Percentiles rank a stretch among this genome's conserved stretches.
Evolutionary conservation across 805 yeast genomes (phyloP).

Genomic region (Spathaspora sp.): DNA sequence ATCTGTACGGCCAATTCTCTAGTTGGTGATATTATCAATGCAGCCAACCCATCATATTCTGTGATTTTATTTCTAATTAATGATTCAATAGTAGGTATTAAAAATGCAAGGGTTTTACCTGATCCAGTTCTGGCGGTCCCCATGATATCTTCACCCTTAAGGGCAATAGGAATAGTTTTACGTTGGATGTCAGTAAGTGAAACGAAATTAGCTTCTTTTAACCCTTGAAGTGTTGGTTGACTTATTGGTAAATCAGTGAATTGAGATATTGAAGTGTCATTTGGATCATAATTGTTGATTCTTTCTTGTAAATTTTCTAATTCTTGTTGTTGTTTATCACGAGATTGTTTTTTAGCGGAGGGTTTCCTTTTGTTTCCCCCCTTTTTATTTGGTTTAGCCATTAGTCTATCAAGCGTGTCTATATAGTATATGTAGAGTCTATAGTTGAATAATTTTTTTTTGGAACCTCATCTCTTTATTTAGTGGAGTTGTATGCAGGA

Average conservation of each 20-base stretch:
- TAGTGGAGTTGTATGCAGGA: not conserved
- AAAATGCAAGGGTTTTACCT: conserved; percentile 85
- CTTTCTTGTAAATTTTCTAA: conserved; percentile 43
- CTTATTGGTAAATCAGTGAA: conserved; percentile 81
- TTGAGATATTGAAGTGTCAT: conserved; percentile 30
- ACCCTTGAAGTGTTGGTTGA: conserved; percentile 59
- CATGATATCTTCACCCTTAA: conserved; percentile 75
- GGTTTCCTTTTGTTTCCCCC: conserved; percentile 12
- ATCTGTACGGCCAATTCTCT: conserved; percentile 89
- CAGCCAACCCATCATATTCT: conserved; percentile 84
- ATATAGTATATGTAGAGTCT: not conserved
- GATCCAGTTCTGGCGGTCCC: conserved; percentile 91
- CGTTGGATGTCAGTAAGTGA: conserved; percentile 84
- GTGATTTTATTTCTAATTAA: conserved; percentile 70
- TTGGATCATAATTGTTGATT: conserved; percentile 53
- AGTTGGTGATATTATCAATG: conserved; percentile 85
- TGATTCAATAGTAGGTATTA: conserved; percentile 75
- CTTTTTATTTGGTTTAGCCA: conserved; percentile 18
- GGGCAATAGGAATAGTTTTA: conserved; percentile 68
- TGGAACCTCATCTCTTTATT: not conserved
- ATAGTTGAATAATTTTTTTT: not conserved
- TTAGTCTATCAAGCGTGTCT: conserved; percentile 1
- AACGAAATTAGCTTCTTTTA: conserved; percentile 74
- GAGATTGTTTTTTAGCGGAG: conserved; percentile 15
- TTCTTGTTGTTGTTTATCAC: conserved; percentile 31